A percentile compares a stretch with the other conserved stretches of the same genome.
Evolutionary conservation across 441 rosid genomes (phyloP).

Genomic region (Pelargonium australe): DNA sequence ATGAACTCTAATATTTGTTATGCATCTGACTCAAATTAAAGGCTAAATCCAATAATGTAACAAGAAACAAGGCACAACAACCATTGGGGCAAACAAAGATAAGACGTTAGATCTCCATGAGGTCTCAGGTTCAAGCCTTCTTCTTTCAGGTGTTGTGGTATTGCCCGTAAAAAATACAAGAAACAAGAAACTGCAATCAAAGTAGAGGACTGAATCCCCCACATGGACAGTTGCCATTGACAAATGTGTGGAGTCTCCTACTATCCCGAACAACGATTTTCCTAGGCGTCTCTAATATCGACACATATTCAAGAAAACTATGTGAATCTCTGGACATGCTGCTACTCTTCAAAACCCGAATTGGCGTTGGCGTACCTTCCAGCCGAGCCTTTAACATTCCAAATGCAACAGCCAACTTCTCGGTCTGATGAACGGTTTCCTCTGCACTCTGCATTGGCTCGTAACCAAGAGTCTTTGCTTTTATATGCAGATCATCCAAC

Average conservation of each 20-base stretch:
- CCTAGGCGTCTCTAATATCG: slow-evolving; percentile 25
- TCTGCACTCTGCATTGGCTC: slow-evolving; percentile 16
- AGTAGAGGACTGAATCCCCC: slow-evolving; percentile 34
- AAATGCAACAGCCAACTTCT: slow-evolving; percentile 44
- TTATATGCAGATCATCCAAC: slow-evolving; percentile 34
- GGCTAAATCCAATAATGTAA: no score
- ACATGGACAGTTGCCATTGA: slow-evolving; percentile 41
- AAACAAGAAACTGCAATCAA: slow-evolving; percentile 14
- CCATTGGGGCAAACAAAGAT: no score
- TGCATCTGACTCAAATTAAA: no score
- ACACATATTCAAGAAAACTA: slow-evolving; percentile 36
- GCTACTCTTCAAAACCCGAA: slow-evolving; percentile 34
- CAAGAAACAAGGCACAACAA: no score
- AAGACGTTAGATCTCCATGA: no score
- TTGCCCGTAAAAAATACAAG: background rate
- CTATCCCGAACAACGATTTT: slow-evolving; percentile 43
- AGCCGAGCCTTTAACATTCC: slow-evolving; percentile 34
- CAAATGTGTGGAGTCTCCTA: slow-evolving; percentile 45
- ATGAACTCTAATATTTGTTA: no score
- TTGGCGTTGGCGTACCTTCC: slow-evolving; percentile 19
- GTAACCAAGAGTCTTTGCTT: slow-evolving; percentile 35
- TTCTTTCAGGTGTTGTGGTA: no score
- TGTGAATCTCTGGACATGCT: slow-evolving; percentile 48
- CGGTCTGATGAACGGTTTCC: slow-evolving; percentile 32
- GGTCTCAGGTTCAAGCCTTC: no score